Evolutionary conservation across 2,329 filamentous ascomycete genomes (phyloP).

Genomic region (Claviceps paspali): DNA sequence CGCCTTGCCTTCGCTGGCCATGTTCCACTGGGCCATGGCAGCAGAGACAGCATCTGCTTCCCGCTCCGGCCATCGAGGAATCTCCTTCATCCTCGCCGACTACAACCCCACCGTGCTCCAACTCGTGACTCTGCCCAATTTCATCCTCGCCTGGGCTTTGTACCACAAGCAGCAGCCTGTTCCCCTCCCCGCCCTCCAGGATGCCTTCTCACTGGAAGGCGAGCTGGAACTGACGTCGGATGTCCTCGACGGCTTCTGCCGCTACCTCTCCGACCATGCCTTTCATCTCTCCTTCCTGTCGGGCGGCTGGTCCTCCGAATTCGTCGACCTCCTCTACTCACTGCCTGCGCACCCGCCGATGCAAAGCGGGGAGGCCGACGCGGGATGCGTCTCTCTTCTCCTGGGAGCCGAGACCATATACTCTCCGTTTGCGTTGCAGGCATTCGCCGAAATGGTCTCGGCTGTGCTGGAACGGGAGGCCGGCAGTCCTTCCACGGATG

Average conservation of each 20-base stretch:
- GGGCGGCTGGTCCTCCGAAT: conserved; percentile 55
- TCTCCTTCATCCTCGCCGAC: conserved; percentile 56
- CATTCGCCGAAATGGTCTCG: conserved; percentile 54
- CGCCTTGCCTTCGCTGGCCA: conserved; percentile 54
- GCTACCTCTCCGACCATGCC: conserved; percentile 30
- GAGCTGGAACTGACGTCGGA: conserved; percentile 49
- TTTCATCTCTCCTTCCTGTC: conserved; percentile 54
- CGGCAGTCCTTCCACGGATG: conserved; percentile 21
- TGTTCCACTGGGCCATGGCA: conserved; percentile 47
- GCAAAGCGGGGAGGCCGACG: background rate
- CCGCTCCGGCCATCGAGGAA: conserved; percentile 7
- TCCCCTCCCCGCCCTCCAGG: conserved; percentile 21
- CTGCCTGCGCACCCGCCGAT: conserved; percentile 4
- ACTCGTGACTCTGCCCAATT: conserved; percentile 65
- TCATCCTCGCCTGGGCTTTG: conserved; percentile 55
- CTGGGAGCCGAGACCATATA: conserved; percentile 76
- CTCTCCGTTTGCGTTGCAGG: conserved; percentile 52
- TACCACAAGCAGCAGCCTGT: conserved; percentile 19
- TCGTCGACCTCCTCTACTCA: conserved; percentile 43
- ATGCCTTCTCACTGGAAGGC: conserved; percentile 34
- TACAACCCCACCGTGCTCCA: conserved; percentile 68
- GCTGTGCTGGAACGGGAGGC: conserved; percentile 36
- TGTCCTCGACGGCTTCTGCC: conserved; percentile 42
- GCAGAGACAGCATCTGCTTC: conserved; percentile 9
- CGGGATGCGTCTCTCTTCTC: conserved; percentile 30